Percentiles rank a stretch among this genome's conserved stretches.
phyloP scores from a whole-genome alignment of 768 basidiomycete genomes.

The Podaxis carcinomalis region DNA sequence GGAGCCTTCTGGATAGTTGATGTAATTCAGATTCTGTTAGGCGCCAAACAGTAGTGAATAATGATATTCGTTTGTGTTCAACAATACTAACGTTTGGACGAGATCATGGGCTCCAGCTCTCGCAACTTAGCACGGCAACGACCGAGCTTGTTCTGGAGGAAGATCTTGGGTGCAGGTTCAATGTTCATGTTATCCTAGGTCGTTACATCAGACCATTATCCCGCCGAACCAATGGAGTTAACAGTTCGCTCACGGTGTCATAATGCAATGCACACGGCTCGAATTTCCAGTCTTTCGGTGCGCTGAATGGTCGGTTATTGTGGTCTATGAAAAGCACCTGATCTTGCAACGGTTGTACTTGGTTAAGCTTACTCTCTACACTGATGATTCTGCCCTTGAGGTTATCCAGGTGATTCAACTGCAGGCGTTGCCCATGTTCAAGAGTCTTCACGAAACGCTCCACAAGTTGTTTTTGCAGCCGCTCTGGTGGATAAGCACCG shows the following conservation, averaged over 20 bases:
- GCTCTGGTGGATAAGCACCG: slow-evolving; percentile 40
- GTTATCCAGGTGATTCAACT: slow-evolving; percentile 52
- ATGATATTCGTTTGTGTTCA: not conserved
- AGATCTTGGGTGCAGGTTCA: slow-evolving; percentile 69
- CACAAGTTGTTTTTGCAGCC: slow-evolving; percentile 63
- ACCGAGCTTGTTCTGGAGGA: slow-evolving; percentile 75
- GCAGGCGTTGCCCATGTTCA: slow-evolving; percentile 54
- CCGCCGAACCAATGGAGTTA: not conserved
- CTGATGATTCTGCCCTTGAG: slow-evolving; percentile 46
- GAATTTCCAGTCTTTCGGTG: slow-evolving; percentile 67
- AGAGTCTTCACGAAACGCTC: slow-evolving; percentile 51
- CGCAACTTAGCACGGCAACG: slow-evolving; percentile 56
- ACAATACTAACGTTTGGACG: slow-evolving; percentile 52
- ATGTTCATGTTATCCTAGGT: slow-evolving; percentile 56
- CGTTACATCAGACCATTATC: slow-evolving; percentile 6
- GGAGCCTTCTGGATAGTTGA: slow-evolving; percentile 41
- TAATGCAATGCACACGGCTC: slow-evolving; percentile 74
- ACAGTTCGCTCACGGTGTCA: slow-evolving; percentile 52
- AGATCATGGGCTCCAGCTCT: slow-evolving; percentile 55
- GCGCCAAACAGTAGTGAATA: slow-evolving; percentile 2
- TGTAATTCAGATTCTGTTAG: slow-evolving; percentile 39
- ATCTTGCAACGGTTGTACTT: slow-evolving; percentile 55
- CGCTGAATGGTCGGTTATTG: slow-evolving; percentile 61
- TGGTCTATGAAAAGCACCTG: slow-evolving; percentile 69
- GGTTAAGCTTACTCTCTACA: slow-evolving; percentile 43